phyloP scores from a whole-genome alignment of 192 early-diverging fungal species.

The Gryganskiella cystojenkinii region DNA sequence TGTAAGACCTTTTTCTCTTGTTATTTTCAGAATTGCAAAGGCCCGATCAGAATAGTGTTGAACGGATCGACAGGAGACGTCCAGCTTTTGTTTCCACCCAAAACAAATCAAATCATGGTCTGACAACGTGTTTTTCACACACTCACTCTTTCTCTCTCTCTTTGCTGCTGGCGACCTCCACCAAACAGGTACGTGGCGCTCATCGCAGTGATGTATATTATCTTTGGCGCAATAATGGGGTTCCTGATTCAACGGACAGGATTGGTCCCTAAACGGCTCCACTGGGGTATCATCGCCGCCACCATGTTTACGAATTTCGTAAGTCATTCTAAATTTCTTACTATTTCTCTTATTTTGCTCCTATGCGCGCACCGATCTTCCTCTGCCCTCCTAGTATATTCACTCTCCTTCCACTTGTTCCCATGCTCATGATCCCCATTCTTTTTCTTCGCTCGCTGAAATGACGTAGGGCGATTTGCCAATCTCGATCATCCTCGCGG shows the following conservation, averaged over 20 bases:
- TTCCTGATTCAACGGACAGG: conserved; percentile 28
- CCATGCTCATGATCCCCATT: not conserved
- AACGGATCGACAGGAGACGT: too few species aligned
- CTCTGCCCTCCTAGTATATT: not conserved
- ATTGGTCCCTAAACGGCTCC: conserved; percentile 31
- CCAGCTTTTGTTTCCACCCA: too few species aligned
- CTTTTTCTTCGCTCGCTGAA: not conserved
- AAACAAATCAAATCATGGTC: not conserved
- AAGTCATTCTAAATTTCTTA: too few species aligned
- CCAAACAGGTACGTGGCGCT: conserved; percentile 28
- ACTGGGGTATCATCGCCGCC: conserved; percentile 42
- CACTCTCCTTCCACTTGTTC: not conserved
- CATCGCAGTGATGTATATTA: conserved; percentile 13
- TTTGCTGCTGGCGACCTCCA: too few species aligned
- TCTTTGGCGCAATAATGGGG: conserved; percentile 24
- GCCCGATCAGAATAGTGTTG: too few species aligned
- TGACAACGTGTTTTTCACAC: too few species aligned
- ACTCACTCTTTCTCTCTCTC: not conserved
- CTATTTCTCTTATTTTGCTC: not conserved
- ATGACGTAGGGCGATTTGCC: conserved; percentile 45
- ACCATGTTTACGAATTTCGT: conserved; percentile 51
- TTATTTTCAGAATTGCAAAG: too few species aligned
- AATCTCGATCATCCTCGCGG: conserved; percentile 46
- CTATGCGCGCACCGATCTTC: not conserved
- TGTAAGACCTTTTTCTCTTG: conserved; percentile 26